Evolutionary conservation across 2,329 filamentous ascomycete genomes (phyloP).

Genomic region (Talaromyces albobiverticillius): DNA sequence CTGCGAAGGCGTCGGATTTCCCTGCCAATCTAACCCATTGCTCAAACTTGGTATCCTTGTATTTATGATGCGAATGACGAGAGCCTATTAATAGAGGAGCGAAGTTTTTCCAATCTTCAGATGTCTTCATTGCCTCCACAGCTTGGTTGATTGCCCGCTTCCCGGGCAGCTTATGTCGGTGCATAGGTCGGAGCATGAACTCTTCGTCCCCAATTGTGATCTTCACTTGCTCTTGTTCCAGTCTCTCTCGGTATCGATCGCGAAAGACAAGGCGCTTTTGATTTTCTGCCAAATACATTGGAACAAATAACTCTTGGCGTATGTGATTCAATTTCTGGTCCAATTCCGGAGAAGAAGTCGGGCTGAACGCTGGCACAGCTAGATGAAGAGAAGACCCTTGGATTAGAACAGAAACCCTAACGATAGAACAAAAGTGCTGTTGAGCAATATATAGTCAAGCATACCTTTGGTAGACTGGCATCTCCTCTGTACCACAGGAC

Average conservation of each 20-base stretch:
- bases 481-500: constrained; percentile 30
- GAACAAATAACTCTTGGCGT: constrained; percentile 45
- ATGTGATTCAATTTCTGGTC: constrained; percentile 39
- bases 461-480: constrained; percentile 31
- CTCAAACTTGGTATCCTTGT: constrained; percentile 27
- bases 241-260: constrained; percentile 30
- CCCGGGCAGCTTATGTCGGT: constrained; percentile 30
- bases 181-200: constrained; percentile 37
- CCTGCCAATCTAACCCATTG: constrained; percentile 38
- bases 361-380: constrained; percentile 38
- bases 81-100: constrained; percentile 40
- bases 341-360: constrained; percentile 39
- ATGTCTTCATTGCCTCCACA: constrained; percentile 34
- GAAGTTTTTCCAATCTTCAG: constrained; percentile 41
- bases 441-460: neutral
- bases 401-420: too few species aligned
- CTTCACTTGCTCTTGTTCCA: constrained; percentile 39
- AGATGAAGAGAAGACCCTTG: neutral
- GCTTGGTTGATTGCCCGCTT: constrained; percentile 30
- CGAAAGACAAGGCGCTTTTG: constrained; percentile 42
- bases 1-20: constrained; percentile 31
- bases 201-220: constrained; percentile 39
- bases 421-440: too few species aligned
- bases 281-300: constrained; percentile 33
- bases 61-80: constrained; percentile 25